Conservation (phyloP, 1,139 yeast genomes). For the Debaryomyces robertsiae region DNA sequence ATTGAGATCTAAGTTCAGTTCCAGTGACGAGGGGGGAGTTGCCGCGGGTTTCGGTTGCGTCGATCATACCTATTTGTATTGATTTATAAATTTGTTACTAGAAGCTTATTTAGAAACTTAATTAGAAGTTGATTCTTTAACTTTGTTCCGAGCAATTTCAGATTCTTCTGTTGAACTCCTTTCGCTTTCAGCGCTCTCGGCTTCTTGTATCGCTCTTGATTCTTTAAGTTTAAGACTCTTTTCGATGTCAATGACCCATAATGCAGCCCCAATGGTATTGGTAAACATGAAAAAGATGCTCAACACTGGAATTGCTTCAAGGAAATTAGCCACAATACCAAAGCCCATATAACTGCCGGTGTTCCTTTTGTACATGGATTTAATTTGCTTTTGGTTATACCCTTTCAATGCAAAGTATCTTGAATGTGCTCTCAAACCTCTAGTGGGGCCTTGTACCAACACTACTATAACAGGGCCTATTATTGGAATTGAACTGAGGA, state of each 20-base stretch:
- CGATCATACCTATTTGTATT: slow-evolving; percentile 64
- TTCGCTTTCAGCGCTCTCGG: neutral
- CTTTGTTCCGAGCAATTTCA: slow-evolving; percentile 7
- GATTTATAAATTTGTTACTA: slow-evolving; percentile 11
- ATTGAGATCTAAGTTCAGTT: slow-evolving; percentile 81
- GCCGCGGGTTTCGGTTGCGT: slow-evolving; percentile 99
- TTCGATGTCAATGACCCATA: slow-evolving; percentile 59
- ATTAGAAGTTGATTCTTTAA: slow-evolving; percentile 1
- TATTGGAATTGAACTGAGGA: slow-evolving; percentile 58
- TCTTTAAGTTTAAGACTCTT: slow-evolving; percentile 7
- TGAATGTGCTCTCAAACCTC: slow-evolving; percentile 57
- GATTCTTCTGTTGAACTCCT: slow-evolving; percentile 13
- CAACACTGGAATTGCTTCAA: slow-evolving; percentile 63
- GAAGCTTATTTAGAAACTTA: slow-evolving; percentile 1
- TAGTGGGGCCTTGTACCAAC: slow-evolving; percentile 57
- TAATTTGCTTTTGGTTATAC: slow-evolving; percentile 43
- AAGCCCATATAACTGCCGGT: slow-evolving; percentile 47
- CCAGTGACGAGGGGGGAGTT: slow-evolving; percentile 95
- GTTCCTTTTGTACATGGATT: slow-evolving; percentile 28
- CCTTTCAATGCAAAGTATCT: slow-evolving; percentile 66
- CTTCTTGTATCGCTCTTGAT: neutral
- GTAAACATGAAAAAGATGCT: slow-evolving; percentile 67
- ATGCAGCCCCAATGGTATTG: slow-evolving; percentile 69
- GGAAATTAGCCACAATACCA: slow-evolving; percentile 58
- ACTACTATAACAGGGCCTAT: slow-evolving; percentile 62